A percentile compares a stretch with the other conserved stretches of the same genome.
Evolutionary conservation across 495 filamentous ascomycete genomes (phyloP).

Genomic region (Halenospora varia): DNA sequence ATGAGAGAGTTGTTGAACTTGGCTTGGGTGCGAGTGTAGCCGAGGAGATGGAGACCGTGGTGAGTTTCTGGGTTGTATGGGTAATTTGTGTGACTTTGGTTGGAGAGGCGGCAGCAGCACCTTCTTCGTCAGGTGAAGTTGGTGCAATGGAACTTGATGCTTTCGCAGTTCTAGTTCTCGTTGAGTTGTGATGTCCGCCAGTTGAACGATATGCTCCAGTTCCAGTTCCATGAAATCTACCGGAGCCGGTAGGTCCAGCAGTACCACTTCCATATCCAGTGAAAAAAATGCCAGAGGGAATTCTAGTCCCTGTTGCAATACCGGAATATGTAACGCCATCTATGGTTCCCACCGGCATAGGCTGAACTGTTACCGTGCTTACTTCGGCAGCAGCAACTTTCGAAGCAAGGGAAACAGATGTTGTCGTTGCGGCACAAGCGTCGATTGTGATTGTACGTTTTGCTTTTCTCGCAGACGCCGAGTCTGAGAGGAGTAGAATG

Average conservation of each 20-base stretch:
- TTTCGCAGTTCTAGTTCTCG: too few species aligned
- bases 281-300: constrained; percentile 8
- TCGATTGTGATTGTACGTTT: not conserved
- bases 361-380: constrained; percentile 9
- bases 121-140: too few species aligned
- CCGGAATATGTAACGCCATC: not conserved
- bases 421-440: not conserved
- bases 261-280: not conserved
- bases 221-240: not conserved
- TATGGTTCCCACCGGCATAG: not conserved
- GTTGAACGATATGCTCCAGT: not conserved
- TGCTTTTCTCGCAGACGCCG: not conserved
- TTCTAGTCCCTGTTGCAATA: not conserved
- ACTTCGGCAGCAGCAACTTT: not conserved
- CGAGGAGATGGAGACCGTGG: not conserved
- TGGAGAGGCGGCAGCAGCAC: not conserved
- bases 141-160: too few species aligned
- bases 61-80: not conserved
- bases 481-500: constrained; percentile 4
- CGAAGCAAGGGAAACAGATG: not conserved
- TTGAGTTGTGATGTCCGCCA: not conserved
- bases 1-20: not conserved
- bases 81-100: not conserved
- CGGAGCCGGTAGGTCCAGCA: not conserved
- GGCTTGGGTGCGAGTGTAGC: not conserved